phyloP scores from a whole-genome alignment of 2,329 filamentous ascomycete genomes.

The Xylariaceae sp. region DNA sequence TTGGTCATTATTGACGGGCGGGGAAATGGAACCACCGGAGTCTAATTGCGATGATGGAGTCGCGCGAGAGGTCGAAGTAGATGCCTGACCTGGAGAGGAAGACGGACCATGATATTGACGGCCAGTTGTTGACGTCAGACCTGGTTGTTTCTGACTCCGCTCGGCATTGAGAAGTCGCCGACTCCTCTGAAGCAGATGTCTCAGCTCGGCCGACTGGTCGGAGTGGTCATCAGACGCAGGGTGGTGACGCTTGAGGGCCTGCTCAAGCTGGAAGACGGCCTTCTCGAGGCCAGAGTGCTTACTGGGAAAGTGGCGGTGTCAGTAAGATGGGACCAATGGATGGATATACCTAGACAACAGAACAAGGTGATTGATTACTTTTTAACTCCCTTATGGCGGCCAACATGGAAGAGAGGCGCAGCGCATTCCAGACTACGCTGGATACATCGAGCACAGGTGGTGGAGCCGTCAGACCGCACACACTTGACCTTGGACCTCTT shows the following conservation, averaged over 20 bases:
- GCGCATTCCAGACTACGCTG: slow-evolving; percentile 50
- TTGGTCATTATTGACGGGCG: slow-evolving; percentile 41
- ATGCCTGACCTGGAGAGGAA: slow-evolving; percentile 27
- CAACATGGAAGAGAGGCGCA: slow-evolving; percentile 67
- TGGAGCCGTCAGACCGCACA: slow-evolving; percentile 28
- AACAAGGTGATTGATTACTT: slow-evolving; percentile 46
- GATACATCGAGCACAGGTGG: slow-evolving; percentile 31
- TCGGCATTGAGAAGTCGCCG: slow-evolving; percentile 36
- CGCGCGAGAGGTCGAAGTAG: slow-evolving; percentile 27
- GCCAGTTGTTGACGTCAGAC: slow-evolving; percentile 18
- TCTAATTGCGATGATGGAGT: slow-evolving; percentile 30
- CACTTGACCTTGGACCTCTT: slow-evolving; percentile 35
- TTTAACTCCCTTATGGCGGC: slow-evolving; percentile 70
- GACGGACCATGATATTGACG: slow-evolving; percentile 23
- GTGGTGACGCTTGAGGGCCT: slow-evolving; percentile 56
- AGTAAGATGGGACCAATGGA: slow-evolving; percentile 7
- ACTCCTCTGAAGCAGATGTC: slow-evolving; percentile 46
- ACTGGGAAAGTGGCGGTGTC: slow-evolving; percentile 37
- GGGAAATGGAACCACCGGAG: slow-evolving; percentile 24
- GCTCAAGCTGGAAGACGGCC: slow-evolving; percentile 67
- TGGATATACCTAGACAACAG: background rate
- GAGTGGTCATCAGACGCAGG: slow-evolving; percentile 37
- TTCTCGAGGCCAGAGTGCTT: slow-evolving; percentile 71
- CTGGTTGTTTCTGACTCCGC: slow-evolving; percentile 18
- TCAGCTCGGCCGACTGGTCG: slow-evolving; percentile 42